phyloP scores from a whole-genome alignment of 345 rosid genomes.

The Erysimum cheiranthoides region DNA sequence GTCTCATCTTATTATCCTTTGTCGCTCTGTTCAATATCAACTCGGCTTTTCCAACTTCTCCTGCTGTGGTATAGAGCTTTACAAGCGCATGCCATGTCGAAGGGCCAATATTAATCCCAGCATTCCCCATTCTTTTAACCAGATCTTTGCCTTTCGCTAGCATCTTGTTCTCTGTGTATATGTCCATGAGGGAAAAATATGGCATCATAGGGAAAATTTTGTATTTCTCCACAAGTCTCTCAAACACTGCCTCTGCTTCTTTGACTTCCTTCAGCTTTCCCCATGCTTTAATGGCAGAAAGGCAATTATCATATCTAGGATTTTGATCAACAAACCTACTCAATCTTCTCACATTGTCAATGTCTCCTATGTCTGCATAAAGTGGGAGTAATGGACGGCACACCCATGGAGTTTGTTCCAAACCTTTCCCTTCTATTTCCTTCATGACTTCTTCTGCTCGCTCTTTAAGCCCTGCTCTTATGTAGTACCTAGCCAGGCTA shows the following conservation, averaged over 20 bases:
- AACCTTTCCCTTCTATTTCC: slow-evolving; percentile 74
- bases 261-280: slow-evolving; percentile 72
- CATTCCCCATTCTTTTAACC: slow-evolving; percentile 64
- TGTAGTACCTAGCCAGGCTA: slow-evolving; percentile 68
- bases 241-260: slow-evolving; percentile 83
- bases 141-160: slow-evolving; percentile 70
- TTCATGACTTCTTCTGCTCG: slow-evolving; percentile 66
- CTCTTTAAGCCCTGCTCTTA: slow-evolving; percentile 61
- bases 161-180: slow-evolving; percentile 79
- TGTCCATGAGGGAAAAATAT: slow-evolving; percentile 65
- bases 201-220: slow-evolving; percentile 57
- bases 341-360: slow-evolving; percentile 74
- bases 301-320: slow-evolving; percentile 55
- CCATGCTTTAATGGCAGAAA: slow-evolving; percentile 82
- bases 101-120: slow-evolving; percentile 71
- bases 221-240: slow-evolving; percentile 52
- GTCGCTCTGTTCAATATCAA: slow-evolving; percentile 65
- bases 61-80: slow-evolving; percentile 71
- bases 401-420: slow-evolving; percentile 63
- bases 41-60: slow-evolving; percentile 88
- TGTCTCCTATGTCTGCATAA: slow-evolving; percentile 76
- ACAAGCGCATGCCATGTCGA: slow-evolving; percentile 78
- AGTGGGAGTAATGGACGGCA: slow-evolving; percentile 67
- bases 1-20: slow-evolving; percentile 55
- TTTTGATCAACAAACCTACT: slow-evolving; percentile 68